These are phyloP conservation scores for Elaeagnus macrophylla DNA, from an alignment of 306 rosid genomes.

Conservation along the genomic window DNA sequence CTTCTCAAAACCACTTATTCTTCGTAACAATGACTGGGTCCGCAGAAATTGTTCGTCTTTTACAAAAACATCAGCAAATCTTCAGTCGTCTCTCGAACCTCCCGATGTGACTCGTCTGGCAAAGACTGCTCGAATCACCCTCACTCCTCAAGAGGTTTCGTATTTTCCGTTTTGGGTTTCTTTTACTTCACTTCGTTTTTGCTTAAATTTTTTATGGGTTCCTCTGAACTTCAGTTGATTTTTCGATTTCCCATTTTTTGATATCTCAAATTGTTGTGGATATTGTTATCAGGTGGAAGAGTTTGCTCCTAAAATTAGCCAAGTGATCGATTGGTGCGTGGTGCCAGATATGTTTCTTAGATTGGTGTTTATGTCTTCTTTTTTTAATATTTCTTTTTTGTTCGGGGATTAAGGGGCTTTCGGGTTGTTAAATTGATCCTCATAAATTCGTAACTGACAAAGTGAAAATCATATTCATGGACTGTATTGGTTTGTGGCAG, in stretches of 20 bases:
- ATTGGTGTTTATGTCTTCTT: too few relatives aligned
- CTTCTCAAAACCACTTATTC: conserved; percentile 6
- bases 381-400: too few relatives aligned
- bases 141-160: conserved; percentile 40
- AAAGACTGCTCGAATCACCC: conserved; percentile 68
- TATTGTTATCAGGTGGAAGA: conserved; percentile 46
- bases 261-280: background rate
- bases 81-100: conserved; percentile 44
- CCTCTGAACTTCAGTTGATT: conserved; percentile 10
- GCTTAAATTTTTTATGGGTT: background rate
- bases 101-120: conserved; percentile 65
- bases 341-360: background rate
- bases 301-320: conserved; percentile 67
- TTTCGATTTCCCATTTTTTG: background rate
- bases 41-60: background rate
- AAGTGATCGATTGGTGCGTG: conserved; percentile 61
- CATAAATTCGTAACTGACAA: too few relatives aligned
- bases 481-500: conserved; percentile 25
- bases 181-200: conserved; percentile 11
- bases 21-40: background rate
- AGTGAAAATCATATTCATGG: background rate
- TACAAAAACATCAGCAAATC: conserved; percentile 14
- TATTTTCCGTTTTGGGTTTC: background rate
- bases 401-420: background rate
- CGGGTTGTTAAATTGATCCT: background rate